Evolutionary conservation across 169 alveolate genomes (phyloP), one percentile per base, ranked within the genome.

Genomic region (Babesia bovis): DNA sequence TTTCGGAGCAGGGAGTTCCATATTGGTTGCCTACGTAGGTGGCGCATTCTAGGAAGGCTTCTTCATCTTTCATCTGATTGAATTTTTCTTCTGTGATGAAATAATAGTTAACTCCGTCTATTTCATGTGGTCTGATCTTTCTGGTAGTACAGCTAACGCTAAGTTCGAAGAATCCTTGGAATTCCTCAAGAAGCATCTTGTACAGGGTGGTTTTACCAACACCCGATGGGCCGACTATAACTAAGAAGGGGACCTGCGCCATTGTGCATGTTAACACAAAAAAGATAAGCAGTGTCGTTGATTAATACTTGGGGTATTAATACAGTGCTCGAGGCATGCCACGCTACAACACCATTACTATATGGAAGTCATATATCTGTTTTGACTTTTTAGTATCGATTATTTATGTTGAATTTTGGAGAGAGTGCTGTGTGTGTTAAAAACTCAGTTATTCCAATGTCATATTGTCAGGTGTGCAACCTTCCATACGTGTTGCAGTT

Each of bases 221-320:
- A n/a, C 98, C 98, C 6, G 96, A 91, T 15, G 98, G 96, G 30
- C 98, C 98, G 17, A 90, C 91, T 3, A 94, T 70, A 12, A 93
- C 92, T 21, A 94, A 66, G 30, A 95, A 92, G 15, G 83, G 83
- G n/a, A 19, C 41, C 25, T 63, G 47, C 17, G 41, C 73, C 73
- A 47, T 63, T 0, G 19, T 63, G 60, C 60, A 28, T 17, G 60
- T 6, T 52, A 5, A 26, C 26, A 17, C 6, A 26, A 19, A 47
- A 47, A 47, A 19, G 12, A 47, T 26, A 47, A 26, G 55, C 55
- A 47, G 55, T 47, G 55, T 19, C 55, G 19, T 47, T 5, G 55
- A 6, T 5, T 47, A 5, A 47, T 5, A 47, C 17, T 12, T 13
- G 32, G 6, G n/a, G n/a, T n/a, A n/a, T n/a, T n/a, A n/a, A n/a